Percentiles rank a stretch among this genome's conserved stretches.
Evolutionary conservation across 176 grass and related monocot species (phyloP).

Genomic region (Thalia dealbata): DNA sequence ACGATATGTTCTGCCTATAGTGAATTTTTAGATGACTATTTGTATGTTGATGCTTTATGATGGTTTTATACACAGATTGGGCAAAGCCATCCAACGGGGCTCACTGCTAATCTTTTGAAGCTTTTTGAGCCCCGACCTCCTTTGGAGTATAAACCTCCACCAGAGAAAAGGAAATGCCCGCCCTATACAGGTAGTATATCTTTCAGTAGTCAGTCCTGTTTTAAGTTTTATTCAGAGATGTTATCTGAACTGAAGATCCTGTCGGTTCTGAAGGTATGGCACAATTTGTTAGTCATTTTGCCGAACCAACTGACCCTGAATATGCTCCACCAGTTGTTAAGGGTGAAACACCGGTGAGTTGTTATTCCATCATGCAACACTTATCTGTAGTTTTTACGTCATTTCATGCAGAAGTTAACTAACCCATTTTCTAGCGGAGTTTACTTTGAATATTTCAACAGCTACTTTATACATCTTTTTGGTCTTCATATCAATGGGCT

Average conservation of each 20-base stretch:
- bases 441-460: too few relatives aligned
- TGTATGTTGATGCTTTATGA: neutral
- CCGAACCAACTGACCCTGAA: slow-evolving; percentile 46
- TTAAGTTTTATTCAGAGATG: neutral
- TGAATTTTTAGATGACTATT: neutral
- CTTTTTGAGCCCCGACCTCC: slow-evolving; percentile 76
- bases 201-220: neutral
- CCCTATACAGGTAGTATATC: slow-evolving; percentile 36
- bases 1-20: neutral
- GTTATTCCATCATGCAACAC: neutral
- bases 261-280: slow-evolving; percentile 40
- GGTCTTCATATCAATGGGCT: too few relatives aligned
- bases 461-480: too few relatives aligned
- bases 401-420: neutral
- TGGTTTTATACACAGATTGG: slow-evolving; percentile 47
- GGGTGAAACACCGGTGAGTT: slow-evolving; percentile 44
- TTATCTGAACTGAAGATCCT: neutral
- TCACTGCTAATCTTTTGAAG: slow-evolving; percentile 84
- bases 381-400: neutral
- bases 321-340: slow-evolving; percentile 48
- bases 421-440: neutral
- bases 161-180: slow-evolving; percentile 64
- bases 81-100: slow-evolving; percentile 72
- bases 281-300: slow-evolving; percentile 45
- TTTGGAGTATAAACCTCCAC: slow-evolving; percentile 60